Conservation (phyloP, 306 rosid genomes). For the Medicago arabica region DNA sequence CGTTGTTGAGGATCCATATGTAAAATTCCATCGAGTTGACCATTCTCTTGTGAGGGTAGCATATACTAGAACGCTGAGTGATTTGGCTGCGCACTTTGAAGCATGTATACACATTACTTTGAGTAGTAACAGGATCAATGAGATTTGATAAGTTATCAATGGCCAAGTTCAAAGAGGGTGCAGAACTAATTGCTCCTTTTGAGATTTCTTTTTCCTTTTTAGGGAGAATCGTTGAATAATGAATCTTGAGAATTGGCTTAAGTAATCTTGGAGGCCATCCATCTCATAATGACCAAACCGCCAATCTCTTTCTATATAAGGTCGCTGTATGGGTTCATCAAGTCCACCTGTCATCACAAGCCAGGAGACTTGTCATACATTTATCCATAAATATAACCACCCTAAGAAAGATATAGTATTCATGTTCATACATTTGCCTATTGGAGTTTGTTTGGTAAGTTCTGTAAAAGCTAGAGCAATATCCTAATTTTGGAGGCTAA, state of each 20-base stretch:
- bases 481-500: constrained; percentile 1
- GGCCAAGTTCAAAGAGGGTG: constrained; percentile 60
- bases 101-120: neutral
- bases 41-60: constrained; percentile 13
- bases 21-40: neutral
- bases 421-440: neutral
- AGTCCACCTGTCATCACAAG: constrained; percentile 72
- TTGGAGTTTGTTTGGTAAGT: neutral
- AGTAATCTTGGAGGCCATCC: constrained; percentile 87
- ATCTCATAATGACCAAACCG: constrained; percentile 94
- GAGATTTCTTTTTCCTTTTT: constrained; percentile 50
- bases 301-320: constrained; percentile 81
- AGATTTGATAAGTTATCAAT: constrained; percentile 29
- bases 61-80: neutral
- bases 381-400: constrained; percentile 4
- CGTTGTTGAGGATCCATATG: neutral
- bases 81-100: constrained; percentile 21
- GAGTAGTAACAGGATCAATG: constrained; percentile 4
- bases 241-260: constrained; percentile 71
- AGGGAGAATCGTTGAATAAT: constrained; percentile 54
- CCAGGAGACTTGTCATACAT: constrained; percentile 26
- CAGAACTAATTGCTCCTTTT: constrained; percentile 58
- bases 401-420: neutral
- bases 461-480: neutral
- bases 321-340: constrained; percentile 79